Evolutionary conservation across 345 rosid genomes (phyloP).

Genomic region (Pelargonium nanum): DNA sequence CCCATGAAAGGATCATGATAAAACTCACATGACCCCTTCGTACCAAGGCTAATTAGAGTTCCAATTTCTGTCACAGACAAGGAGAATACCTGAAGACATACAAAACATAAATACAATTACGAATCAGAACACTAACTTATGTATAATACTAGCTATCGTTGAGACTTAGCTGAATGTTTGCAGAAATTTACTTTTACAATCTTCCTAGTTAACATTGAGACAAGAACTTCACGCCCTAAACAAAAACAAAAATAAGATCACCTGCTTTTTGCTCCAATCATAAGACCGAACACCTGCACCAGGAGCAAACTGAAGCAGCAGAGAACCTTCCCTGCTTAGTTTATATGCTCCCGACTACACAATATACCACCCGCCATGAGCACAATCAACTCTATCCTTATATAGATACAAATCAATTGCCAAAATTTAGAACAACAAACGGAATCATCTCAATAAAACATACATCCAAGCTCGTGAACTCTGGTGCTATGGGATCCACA

Average conservation of each 20-base stretch:
- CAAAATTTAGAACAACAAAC: background rate
- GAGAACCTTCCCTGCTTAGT: slow-evolving; percentile 55
- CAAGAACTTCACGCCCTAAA: background rate
- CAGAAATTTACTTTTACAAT: background rate
- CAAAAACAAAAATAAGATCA: slow-evolving; percentile 11
- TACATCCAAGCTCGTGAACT: slow-evolving; percentile 67
- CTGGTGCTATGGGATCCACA: slow-evolving; percentile 71
- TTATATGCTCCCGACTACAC: slow-evolving; percentile 79
- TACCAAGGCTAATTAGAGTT: slow-evolving; percentile 52
- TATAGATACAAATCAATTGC: background rate
- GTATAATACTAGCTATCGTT: background rate
- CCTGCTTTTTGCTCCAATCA: slow-evolving; percentile 95
- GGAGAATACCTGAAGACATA: slow-evolving; percentile 56
- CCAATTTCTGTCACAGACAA: slow-evolving; percentile 79
- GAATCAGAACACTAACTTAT: slow-evolving; percentile 2
- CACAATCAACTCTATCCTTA: slow-evolving; percentile 9
- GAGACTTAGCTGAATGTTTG: background rate
- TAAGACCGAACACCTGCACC: slow-evolving; percentile 63
- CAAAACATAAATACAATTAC: slow-evolving; percentile 10
- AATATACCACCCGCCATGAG: slow-evolving; percentile 3
- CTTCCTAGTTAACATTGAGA: background rate
- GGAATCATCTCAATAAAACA: slow-evolving; percentile 4
- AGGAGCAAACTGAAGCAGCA: slow-evolving; percentile 80
- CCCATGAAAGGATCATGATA: slow-evolving; percentile 84
- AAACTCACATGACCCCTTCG: slow-evolving; percentile 69